Base-by-base conservation (phyloP, 2,329 filamentous ascomycete genomes). In the Sporothrix euskadiensis region DNA sequence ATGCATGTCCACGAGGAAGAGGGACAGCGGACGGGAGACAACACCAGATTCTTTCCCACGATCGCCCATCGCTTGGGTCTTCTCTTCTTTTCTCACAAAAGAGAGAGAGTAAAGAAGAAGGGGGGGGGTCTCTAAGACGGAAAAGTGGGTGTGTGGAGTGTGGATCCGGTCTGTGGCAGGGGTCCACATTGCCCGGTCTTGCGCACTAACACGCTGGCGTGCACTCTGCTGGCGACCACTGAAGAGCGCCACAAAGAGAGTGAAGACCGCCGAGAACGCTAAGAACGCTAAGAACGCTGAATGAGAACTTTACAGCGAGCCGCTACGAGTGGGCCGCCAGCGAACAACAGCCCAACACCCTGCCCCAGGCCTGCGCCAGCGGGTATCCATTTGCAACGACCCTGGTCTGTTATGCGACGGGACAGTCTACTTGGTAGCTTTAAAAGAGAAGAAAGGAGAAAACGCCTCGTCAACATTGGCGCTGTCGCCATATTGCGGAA, bases 151-250 rank as follows among this genome's bases (percentile, higher is more conserved):
- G 32, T 66, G 26, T 68, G 65, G 65, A 68, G 65, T 52, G 44
- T 68, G 44, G 44, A 35, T 56, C 9, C 47, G n/a, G 35, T 35
- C 35, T 68, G 44, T 68, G 65, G 65, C 65, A 56, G 47, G 69
- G 69, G 39, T 47, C 69, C 69, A 71, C 69, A 61, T 59, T 61
- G 69, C 32, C 69, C 3, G n/a, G 66, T n/a, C 39, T 19, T 47
- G 35, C 54, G 52, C 68, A 70, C 52, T 70, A 70, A 47, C 44
- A 69, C 66, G 47, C 66, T 69, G 65, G 65, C 65, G 65, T 69
- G 65, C 47, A 7, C 22, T n/a, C 22, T 32, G 57, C 12, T 41
- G 32, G 32, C 39, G 8, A 61, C 26, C 7, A 26, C 26, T 5
- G 30, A 32, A 66, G 10, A 66, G 30, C 61, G 61, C 63, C 44